These are phyloP conservation scores for Candida frijolesensis DNA, from an alignment of 1,139 yeast species.

Conservation along the genomic window DNA sequence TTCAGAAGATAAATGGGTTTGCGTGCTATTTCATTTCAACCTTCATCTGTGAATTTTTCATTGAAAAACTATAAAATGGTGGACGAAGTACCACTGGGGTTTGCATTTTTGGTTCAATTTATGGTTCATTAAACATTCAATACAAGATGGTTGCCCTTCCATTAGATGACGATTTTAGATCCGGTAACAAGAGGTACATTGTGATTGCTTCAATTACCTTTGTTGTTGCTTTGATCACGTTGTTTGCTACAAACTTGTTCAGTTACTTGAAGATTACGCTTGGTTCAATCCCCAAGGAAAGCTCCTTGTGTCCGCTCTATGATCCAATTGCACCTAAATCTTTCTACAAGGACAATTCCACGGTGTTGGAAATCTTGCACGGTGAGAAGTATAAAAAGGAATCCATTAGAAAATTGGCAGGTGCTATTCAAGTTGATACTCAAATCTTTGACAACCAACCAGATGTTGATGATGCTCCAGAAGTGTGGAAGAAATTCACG, in stretches of 20 bases:
- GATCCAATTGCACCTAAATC: slow-evolving; percentile 34
- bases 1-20: too few species aligned
- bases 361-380: slow-evolving; percentile 32
- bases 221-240: slow-evolving; percentile 18
- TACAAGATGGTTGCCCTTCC: slow-evolving; percentile 21
- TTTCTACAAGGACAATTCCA: slow-evolving; percentile 35
- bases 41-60: too few species aligned
- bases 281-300: slow-evolving; percentile 22
- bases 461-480: slow-evolving; percentile 36
- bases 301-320: slow-evolving; percentile 30
- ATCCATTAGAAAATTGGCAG: slow-evolving; percentile 40
- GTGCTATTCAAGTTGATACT: slow-evolving; percentile 49
- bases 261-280: slow-evolving; percentile 25
- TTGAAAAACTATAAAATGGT: too few species aligned
- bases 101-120: too few species aligned
- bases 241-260: slow-evolving; percentile 26
- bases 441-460: slow-evolving; percentile 50
- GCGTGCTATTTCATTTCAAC: too few species aligned
- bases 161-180: slow-evolving; percentile 12
- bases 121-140: too few species aligned
- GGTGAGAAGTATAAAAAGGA: slow-evolving; percentile 36
- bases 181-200: slow-evolving; percentile 8
- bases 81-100: too few species aligned
- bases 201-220: slow-evolving; percentile 14
- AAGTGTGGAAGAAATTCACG: slow-evolving; percentile 45